Percentiles rank a stretch among this genome's conserved stretches.
phyloP scores from a whole-genome alignment of 805 yeast genomes.

The Yueomyces sinensis region DNA sequence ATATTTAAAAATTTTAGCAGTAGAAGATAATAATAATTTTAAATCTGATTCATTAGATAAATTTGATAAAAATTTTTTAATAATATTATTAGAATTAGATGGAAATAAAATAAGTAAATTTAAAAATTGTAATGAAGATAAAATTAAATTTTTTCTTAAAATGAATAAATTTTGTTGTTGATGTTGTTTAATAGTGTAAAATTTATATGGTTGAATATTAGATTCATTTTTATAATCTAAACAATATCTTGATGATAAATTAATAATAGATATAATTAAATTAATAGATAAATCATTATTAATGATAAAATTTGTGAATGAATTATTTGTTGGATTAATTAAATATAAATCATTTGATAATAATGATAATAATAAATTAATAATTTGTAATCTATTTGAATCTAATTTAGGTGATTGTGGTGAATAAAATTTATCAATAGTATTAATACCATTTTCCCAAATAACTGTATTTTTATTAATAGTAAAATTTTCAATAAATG shows the following conservation, averaged over 20 bases:
- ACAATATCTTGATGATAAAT: conserved; percentile 43
- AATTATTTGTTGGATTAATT: conserved; percentile 27
- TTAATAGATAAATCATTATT: conserved; percentile 32
- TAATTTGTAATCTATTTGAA: conserved; percentile 51
- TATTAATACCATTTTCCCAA: conserved; percentile 83
- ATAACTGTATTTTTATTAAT: conserved; percentile 9
- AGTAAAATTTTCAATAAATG: conserved; percentile 20
- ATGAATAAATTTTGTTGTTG: conserved; percentile 10
- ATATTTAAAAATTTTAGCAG: conserved; percentile 33
- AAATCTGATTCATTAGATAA: conserved; percentile 44
- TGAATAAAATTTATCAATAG: conserved; percentile 19
- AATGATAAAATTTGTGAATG: conserved; percentile 27
- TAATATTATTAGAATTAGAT: not conserved
- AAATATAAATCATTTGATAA: conserved; percentile 50
- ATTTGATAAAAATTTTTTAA: conserved; percentile 29
- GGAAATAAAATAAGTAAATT: conserved; percentile 29
- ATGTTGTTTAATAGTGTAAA: conserved; percentile 6
- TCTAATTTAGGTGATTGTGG: conserved; percentile 35
- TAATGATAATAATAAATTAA: conserved; percentile 47
- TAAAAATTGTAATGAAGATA: conserved; percentile 49
- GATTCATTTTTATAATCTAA: conserved; percentile 24
- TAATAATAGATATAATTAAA: conserved; percentile 57
- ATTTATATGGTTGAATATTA: conserved; percentile 5
- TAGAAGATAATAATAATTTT: conserved; percentile 32
- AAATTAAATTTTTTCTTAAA: conserved; percentile 32